Evolutionary conservation across 2,329 filamentous ascomycete species (phyloP), one percentile per base, ranked within the genome.

Genomic region (Colletotrichum sp.): DNA sequence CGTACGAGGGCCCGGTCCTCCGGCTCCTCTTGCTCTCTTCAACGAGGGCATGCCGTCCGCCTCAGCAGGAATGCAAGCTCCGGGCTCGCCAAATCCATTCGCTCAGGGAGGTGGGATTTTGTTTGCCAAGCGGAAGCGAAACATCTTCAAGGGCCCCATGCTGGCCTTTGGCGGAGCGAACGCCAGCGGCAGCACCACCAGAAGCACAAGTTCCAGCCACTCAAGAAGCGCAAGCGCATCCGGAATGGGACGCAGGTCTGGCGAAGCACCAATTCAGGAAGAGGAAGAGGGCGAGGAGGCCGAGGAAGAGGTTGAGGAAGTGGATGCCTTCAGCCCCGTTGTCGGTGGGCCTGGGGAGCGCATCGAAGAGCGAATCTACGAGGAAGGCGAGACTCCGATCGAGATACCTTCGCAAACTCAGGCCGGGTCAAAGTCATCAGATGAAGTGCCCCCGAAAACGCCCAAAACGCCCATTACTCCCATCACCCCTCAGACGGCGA

Each of bases 61-160:
- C 24, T 49, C 80, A 39, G 80, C 80, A 4, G 78, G 79, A 6
- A 80, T 79, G 66, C 82, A 89, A 82, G 82, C 89, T 72, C 88
- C 87, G 7, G 87, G 88, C 1, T 92, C 90, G 7, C 89, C 90
- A 1, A 92, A 90, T 28, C 93, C 92, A 2, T 91, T 91, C 72
- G 88, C 87, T 4, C 66, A 63, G 36, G 72, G 75, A 21, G 92
- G 93, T 5, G 82, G 80, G 3, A 89, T 97, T 0, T 87, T 95
- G 60, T 98, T 97, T 81, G 95, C 95, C 2, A 95, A 95, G 82
- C 87, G 95, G 74, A 98, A 96, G 86, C 91, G 94, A 74, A 95
- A 92, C 72, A 84, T 96, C 3, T 97, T 98, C 87, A 96, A 96
- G 82, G 95, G 95, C 0, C 95, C 95, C 0, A 92, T 92, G 84